Base-by-base conservation (phyloP, 2,329 filamentous ascomycete genomes). In the Leptosphaerulina australis region DNA sequence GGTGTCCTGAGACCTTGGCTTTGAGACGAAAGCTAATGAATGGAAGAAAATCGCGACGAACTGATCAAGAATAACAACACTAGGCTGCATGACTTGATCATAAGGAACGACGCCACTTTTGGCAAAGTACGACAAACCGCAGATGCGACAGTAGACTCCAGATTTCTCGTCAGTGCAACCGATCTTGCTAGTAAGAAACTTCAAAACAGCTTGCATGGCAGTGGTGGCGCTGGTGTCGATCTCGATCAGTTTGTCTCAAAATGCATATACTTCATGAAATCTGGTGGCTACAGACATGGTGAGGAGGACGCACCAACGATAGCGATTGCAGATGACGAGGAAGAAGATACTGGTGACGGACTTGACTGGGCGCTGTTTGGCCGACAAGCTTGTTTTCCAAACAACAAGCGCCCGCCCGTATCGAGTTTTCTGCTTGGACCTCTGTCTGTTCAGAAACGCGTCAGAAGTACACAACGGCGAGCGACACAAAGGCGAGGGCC, bases 231-330 rank as follows among this genome's bases (percentile, higher is more conserved):
- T 40, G 90, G 91, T 6, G 77, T 99, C 17, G 92, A 97, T 65
- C 81, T 95, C 0, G 92, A 97, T 54, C 90, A 96, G 63, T 95
- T 97, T 65, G 84, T 97, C 11, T 88, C 89, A 0, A 96, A 95
- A 72, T 93, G 88, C 70, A 91, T 95, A 52, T 83, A 83, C 3
- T 97, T 89, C 69, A 97, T 97, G 91, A 85, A 84, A 14, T 66
- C 71, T 17, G 80, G 83, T 26, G 88, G 84, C 3, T 50, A 56
- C 18, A 54, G 53, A 10, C 36, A 51, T 14, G 81, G 81, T 9
- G 81, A 83, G 18, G 74, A 74, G 11, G 77, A 81, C 29, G 69
- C 81, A 30, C 76, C 76, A 6, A 81, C 81, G 39, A 74, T 80
- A 31, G 73, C 67, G 49, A 76, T 62, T 11, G 65, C 67, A 4